These are phyloP conservation scores for Kuraishia molischiana DNA, from an alignment of 805 yeast species.

Conservation along the genomic window DNA sequence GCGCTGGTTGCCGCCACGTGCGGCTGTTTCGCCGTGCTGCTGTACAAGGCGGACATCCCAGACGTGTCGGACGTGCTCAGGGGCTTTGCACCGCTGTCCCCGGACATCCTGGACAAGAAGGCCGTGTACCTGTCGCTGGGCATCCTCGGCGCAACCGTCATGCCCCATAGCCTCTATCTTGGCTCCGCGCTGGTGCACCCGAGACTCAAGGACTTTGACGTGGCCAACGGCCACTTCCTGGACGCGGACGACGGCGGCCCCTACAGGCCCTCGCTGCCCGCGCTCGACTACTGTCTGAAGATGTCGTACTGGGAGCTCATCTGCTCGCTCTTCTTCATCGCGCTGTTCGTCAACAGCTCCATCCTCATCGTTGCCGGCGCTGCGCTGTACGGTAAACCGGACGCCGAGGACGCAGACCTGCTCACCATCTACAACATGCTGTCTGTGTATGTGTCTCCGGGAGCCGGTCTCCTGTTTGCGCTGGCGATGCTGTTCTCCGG, in stretches of 20 bases:
- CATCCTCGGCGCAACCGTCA: slow-evolving; percentile 86
- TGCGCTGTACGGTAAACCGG: slow-evolving; percentile 60
- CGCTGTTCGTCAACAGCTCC: slow-evolving; percentile 79
- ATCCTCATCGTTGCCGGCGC: slow-evolving; percentile 78
- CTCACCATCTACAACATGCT: slow-evolving; percentile 67
- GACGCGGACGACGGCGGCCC: slow-evolving; percentile 12
- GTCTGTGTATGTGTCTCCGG: slow-evolving; percentile 49
- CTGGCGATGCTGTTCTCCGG: slow-evolving; percentile 79
- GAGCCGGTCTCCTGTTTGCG: slow-evolving; percentile 80
- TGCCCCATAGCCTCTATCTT: slow-evolving; percentile 84
- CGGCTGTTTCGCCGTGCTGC: slow-evolving; percentile 62
- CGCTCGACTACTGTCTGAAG: slow-evolving; percentile 62
- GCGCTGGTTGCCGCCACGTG: slow-evolving; percentile 65
- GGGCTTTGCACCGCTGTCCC: slow-evolving; percentile 63
- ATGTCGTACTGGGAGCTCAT: slow-evolving; percentile 67
- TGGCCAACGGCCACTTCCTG: slow-evolving; percentile 17
- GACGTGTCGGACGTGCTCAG: slow-evolving; percentile 39
- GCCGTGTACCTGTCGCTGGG: slow-evolving; percentile 76
- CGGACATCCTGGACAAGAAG: slow-evolving; percentile 43
- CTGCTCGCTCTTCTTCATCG: slow-evolving; percentile 65
- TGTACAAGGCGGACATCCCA: slow-evolving; percentile 48
- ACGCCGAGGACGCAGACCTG: slow-evolving; percentile 72
- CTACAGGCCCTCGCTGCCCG: slow-evolving; percentile 64
- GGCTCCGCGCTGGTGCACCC: slow-evolving; percentile 88
- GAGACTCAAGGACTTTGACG: slow-evolving; percentile 66